Percentiles rank a stretch among this genome's conserved stretches.
Conservation (phyloP, 352 stramenopile species). For the Saprolegnia diclina region DNA sequence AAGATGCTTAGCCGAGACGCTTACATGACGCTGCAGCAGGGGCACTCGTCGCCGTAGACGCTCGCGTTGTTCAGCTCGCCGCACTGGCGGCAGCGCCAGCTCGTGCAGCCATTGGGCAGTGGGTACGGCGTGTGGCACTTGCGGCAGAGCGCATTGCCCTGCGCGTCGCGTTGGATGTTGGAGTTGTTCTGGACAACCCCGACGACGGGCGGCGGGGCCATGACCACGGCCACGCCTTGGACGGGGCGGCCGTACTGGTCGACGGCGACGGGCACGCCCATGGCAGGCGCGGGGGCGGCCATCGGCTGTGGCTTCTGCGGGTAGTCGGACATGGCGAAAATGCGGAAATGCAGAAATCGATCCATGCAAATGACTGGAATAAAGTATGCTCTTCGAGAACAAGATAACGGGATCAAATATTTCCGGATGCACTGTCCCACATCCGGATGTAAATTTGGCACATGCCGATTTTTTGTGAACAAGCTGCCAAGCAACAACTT, state of each 20-base stretch:
- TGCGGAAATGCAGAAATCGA: background rate
- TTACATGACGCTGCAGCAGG: constrained; percentile 20
- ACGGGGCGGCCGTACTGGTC: constrained; percentile 25
- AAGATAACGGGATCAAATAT: background rate
- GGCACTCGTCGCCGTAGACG: constrained; percentile 65
- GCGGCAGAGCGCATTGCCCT: constrained; percentile 69
- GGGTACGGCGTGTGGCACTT: constrained; percentile 66
- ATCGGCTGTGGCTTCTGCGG: constrained; percentile 12
- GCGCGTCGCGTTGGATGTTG: constrained; percentile 56
- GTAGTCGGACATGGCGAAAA: constrained; percentile 8
- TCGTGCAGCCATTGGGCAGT: constrained; percentile 56
- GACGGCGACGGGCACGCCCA: constrained; percentile 20
- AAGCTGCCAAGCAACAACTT: no score
- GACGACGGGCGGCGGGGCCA: constrained; percentile 33
- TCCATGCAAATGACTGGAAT: constrained; percentile 1
- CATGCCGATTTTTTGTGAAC: background rate
- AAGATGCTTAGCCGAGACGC: no score
- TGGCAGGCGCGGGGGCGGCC: background rate
- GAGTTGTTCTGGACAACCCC: constrained; percentile 54
- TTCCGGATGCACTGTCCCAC: no score
- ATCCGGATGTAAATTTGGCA: background rate
- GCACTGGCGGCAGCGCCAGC: constrained; percentile 65
- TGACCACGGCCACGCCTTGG: constrained; percentile 29
- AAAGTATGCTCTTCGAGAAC: background rate
- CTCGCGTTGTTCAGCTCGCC: constrained; percentile 75